Conservation (phyloP, 352 stramenopile genomes). For the Globisporangium canariense region DNA sequence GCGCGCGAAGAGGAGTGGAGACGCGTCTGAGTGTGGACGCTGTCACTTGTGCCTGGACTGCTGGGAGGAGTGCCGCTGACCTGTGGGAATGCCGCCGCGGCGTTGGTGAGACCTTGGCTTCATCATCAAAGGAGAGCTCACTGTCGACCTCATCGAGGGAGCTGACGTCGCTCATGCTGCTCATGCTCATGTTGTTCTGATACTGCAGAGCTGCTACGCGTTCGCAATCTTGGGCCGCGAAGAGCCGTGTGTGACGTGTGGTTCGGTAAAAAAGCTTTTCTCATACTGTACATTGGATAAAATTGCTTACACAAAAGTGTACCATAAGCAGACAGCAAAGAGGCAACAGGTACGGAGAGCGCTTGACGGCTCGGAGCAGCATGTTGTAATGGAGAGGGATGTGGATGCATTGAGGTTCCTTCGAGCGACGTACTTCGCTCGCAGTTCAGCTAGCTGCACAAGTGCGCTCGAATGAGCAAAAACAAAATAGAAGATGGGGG, state of each 20-base stretch:
- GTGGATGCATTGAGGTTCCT: constrained; percentile 5
- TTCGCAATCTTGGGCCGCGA: constrained; percentile 1
- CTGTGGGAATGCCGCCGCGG: not conserved
- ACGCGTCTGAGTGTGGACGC: not conserved
- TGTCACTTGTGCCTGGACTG: not conserved
- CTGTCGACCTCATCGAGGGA: constrained; percentile 15
- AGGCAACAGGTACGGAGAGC: too few relatives aligned
- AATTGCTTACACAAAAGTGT: too few relatives aligned
- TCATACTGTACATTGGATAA: too few relatives aligned
- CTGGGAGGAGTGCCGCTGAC: not conserved
- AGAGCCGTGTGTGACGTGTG: constrained; percentile 5
- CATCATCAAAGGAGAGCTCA: constrained; percentile 7
- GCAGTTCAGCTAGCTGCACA: constrained; percentile 1
- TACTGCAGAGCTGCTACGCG: not conserved
- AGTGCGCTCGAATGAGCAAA: constrained; percentile 5
- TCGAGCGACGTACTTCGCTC: not conserved
- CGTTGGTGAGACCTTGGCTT: constrained; percentile 7
- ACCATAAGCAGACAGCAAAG: not conserved
- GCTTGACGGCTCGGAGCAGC: not conserved
- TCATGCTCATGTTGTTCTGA: not conserved
- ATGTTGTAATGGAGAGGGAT: not conserved
- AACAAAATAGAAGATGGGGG: not conserved
- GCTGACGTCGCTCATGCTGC: constrained; percentile 9
- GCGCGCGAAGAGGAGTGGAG: not conserved
- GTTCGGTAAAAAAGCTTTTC: not conserved